phyloP scores from a whole-genome alignment of 2,329 filamentous ascomycete species.

The Cladophialophora exuberans region DNA sequence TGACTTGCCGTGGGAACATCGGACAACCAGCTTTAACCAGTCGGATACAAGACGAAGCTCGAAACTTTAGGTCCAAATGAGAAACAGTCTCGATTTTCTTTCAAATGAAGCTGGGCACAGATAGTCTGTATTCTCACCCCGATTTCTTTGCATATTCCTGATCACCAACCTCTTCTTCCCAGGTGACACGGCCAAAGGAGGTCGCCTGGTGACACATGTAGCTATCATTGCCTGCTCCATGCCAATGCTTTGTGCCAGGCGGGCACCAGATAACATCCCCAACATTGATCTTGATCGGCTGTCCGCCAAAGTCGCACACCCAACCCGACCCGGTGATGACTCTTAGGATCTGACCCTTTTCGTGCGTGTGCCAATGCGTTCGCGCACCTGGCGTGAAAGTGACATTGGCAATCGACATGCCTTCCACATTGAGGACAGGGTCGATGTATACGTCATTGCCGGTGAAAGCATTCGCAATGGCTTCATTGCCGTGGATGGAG shows the following conservation, averaged over 20 bases:
- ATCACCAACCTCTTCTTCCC: slow-evolving; percentile 42
- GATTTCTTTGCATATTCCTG: slow-evolving; percentile 37
- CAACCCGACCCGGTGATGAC: slow-evolving; percentile 46
- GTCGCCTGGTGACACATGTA: slow-evolving; percentile 47
- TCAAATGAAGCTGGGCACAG: too few species aligned
- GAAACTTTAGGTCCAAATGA: too few species aligned
- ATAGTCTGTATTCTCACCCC: slow-evolving; percentile 23
- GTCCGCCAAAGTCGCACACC: slow-evolving; percentile 46
- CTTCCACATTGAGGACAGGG: slow-evolving; percentile 34
- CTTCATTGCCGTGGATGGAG: not conserved
- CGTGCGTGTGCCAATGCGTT: slow-evolving; percentile 51
- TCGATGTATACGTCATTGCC: slow-evolving; percentile 41
- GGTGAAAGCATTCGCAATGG: slow-evolving; percentile 32
- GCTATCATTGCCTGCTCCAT: slow-evolving; percentile 46
- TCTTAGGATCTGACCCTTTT: slow-evolving; percentile 47
- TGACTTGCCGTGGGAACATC: too few species aligned
- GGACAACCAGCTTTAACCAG: too few species aligned
- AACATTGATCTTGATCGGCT: slow-evolving; percentile 40
- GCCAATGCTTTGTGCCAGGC: slow-evolving; percentile 49
- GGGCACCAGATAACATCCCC: slow-evolving; percentile 48
- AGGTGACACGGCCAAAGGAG: slow-evolving; percentile 42
- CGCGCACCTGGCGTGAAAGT: slow-evolving; percentile 48
- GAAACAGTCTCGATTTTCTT: too few species aligned
- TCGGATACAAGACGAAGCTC: too few species aligned
- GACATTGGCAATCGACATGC: slow-evolving; percentile 41